Evolutionary conservation across 148 eudicot species (phyloP).

Genomic region (Beta vulgaris): DNA sequence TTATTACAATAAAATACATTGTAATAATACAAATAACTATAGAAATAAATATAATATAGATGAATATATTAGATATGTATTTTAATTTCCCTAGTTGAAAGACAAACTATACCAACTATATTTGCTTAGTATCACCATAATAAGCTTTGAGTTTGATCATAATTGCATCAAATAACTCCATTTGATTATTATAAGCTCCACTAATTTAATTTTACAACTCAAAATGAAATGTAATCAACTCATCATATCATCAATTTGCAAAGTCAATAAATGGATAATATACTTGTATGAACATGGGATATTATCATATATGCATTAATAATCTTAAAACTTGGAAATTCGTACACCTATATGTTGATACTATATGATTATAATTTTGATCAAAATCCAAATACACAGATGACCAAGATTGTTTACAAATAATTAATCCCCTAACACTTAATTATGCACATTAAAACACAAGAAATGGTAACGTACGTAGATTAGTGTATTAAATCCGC

Average conservation of each 20-base stretch:
- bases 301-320: neutral
- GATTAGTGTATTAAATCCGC: neutral
- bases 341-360: constrained; percentile 6
- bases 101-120: neutral
- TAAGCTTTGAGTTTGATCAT: neutral
- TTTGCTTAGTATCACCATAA: neutral
- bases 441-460: neutral
- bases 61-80: no score
- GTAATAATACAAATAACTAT: no score
- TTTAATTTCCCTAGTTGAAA: no score
- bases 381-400: neutral
- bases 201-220: constrained; percentile 6
- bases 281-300: constrained; percentile 12
- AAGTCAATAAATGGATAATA: neutral
- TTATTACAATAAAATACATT: no score
- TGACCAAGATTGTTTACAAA: constrained; percentile 18
- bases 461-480: neutral
- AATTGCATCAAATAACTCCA: neutral
- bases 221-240: constrained; percentile 5
- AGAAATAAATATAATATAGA: no score
- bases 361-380: neutral
- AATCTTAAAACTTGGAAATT: neutral
- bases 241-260: neutral
- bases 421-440: neutral
- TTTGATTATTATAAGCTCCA: neutral